Percentiles rank a stretch among this genome's conserved stretches.
Conservation (phyloP, 495 filamentous ascomycete species). For the Daldinia concentrica region DNA sequence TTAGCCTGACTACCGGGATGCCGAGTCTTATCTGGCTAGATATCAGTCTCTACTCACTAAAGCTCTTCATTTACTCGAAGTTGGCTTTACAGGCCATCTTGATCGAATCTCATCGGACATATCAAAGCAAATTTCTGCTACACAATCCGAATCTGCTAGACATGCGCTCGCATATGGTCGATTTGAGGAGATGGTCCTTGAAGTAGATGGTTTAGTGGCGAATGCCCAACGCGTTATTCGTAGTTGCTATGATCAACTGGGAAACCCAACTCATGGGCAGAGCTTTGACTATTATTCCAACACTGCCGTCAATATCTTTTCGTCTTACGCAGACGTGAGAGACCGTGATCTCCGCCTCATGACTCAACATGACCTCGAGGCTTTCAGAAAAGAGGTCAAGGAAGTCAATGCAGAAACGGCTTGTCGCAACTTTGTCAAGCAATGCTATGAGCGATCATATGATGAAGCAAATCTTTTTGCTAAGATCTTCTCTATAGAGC, state of each 20-base stretch:
- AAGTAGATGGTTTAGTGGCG: constrained; percentile 55
- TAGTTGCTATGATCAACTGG: constrained; percentile 70
- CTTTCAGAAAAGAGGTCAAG: constrained; percentile 57
- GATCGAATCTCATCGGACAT: constrained; percentile 58
- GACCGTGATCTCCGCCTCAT: constrained; percentile 63
- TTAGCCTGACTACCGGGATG: constrained; percentile 83
- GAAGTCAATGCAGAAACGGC: constrained; percentile 56
- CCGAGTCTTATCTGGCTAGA: constrained; percentile 86
- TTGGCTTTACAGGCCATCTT: constrained; percentile 57
- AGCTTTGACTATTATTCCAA: constrained; percentile 68
- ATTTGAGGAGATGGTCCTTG: constrained; percentile 58
- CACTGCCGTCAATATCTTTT: constrained; percentile 62
- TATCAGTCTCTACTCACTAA: constrained; percentile 81
- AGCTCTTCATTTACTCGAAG: constrained; percentile 63
- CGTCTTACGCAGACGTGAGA: constrained; percentile 53
- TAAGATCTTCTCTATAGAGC: constrained; percentile 60
- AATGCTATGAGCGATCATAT: constrained; percentile 58
- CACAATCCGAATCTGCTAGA: constrained; percentile 59
- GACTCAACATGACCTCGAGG: constrained; percentile 62
- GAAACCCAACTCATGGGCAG: constrained; percentile 62
- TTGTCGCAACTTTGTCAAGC: constrained; percentile 59
- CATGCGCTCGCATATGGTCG: constrained; percentile 62
- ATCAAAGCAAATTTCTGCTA: constrained; percentile 54
- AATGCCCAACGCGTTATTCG: constrained; percentile 57
- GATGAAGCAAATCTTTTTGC: constrained; percentile 59